These are phyloP conservation scores for Mycena sp. DNA, from an alignment of 1,284 basidiomycete genomes.

Conservation along the genomic window DNA sequence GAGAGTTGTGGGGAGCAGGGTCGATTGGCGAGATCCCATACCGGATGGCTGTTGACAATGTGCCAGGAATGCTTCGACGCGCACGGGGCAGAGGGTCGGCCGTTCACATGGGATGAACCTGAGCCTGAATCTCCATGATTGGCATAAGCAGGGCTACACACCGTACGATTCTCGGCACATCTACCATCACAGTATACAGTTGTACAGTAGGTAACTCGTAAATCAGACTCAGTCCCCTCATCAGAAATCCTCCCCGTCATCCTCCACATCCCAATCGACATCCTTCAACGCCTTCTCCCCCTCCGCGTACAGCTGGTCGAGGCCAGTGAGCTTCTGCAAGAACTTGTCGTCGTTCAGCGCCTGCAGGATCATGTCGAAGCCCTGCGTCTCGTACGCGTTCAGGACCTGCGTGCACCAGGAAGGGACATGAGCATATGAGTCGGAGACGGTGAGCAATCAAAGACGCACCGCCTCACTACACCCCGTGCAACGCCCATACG, in stretches of 20 bases:
- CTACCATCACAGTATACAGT: conserved; percentile 2
- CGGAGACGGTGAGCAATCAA: background rate
- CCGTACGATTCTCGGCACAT: no score
- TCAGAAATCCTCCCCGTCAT: conserved; percentile 53
- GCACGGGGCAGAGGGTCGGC: background rate
- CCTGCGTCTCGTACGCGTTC: conserved; percentile 76
- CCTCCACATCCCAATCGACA: conserved; percentile 82
- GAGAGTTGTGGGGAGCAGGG: conserved; percentile 19
- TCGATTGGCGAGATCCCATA: background rate
- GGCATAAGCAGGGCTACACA: no score
- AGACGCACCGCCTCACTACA: conserved; percentile 80
- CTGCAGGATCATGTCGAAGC: conserved; percentile 81
- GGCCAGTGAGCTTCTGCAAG: conserved; percentile 85
- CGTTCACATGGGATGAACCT: background rate
- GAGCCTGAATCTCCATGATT: no score
- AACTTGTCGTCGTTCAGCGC: conserved; percentile 90
- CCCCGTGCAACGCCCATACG: conserved; percentile 91
- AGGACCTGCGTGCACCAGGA: conserved; percentile 63
- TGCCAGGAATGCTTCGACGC: conserved; percentile 14
- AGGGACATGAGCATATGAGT: background rate
- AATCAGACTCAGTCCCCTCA: background rate
- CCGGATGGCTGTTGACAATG: background rate
- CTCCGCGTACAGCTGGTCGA: conserved; percentile 86
- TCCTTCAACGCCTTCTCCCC: conserved; percentile 79
- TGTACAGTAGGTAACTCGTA: background rate